Base-by-base conservation (phyloP, 495 filamentous ascomycete genomes). In the Penicillium verhagenii region DNA sequence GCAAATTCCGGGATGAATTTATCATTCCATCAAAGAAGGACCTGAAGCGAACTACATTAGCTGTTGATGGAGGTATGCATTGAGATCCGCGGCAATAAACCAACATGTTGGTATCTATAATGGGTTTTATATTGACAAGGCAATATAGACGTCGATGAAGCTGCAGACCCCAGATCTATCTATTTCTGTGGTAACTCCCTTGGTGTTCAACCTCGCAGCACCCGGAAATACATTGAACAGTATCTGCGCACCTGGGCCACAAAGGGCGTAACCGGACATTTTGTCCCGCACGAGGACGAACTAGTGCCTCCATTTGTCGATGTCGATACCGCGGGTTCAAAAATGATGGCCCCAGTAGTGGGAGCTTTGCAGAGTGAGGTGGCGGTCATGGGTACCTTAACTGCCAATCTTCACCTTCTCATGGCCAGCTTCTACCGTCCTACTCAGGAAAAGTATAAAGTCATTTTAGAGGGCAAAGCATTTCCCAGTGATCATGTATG, bases 171-270 rank as follows among this genome's bases (percentile, higher is more conserved):
- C 28, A 70, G 66, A 47, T 88, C 83, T 69, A 87, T 91, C 62
- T 98, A 98, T 68, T 80, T 98, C 38, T 96, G 92, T 64, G 94
- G 94, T n/a, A 96, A 98, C 73, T 98, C 94, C 4, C 80, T 98
- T 9, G 94, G 94, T 38, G 79, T 95, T 28, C 94, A 97, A 66
- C 95, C 94, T 33, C 83, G 81, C 52, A 79, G 81, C 50, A 91
- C 86, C 2, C 75, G 79, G 38, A 72, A 79, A 14, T 87, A 90
- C 57, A 81, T 98, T 60, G 78, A 84, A 37, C 80, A 86, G 49
- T 92, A 96, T 65, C 82, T 98, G 26, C 73, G 79, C 20, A 88
- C 91, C 13, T 98, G 94, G 94, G 89, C 89, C 2, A 88, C 86
- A 1, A 94, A 96, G 66, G 94, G 88, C n/a, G 94, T 98, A 16